Base-by-base conservation (phyloP, 2,329 filamentous ascomycete species). In the Blumeria hordei region DNA sequence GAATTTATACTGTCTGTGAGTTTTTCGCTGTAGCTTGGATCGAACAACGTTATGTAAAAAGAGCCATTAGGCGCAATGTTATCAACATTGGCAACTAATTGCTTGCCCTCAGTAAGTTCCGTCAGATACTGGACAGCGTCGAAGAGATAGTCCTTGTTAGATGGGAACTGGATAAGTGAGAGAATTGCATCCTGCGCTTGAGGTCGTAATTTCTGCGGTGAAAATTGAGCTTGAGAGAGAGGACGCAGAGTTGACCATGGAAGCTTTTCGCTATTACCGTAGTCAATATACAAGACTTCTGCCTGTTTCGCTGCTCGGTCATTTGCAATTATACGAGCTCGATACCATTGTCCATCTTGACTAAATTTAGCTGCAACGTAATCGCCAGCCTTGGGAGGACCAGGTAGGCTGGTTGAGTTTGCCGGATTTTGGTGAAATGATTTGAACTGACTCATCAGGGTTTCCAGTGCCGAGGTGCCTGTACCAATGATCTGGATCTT, bases 221-320 rank as follows among this genome's bases (percentile, higher is more conserved):
- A 78, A 72, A 96, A 98, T 63, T 88, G 82, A 14, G 78, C 69
- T 65, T 86, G 80, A 53, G 81, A 77, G 52, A 98, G 76, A n/a
- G 87, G 74, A 33, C 92, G 84, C 45, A 98, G 78, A 60, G 78
- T 76, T 28, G 80, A 76, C 88, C 90, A 98, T 0, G 88, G 78
- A 56, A 94, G 74, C 65, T 81, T 83, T 69, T 98, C 92, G 55
- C 78, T 83, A 74, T 98, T 98, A 63, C 92, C 92, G 68, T 93
- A 98, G 71, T 98, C 92, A 59, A 98, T 79, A 69, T 94, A 98
- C 49, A 93, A 71, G 32, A 98, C 83, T 68, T 98, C 92, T 28
- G 88, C 83, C 62, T 85, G 80, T 75, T 92, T 87, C 64, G 81
- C 82, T 8, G 88, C 77, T 58, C 92, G 87, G 70, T 98, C 92